Base-by-base conservation (phyloP, 2,329 filamentous ascomycete genomes). In the Venturia oleaginea region DNA sequence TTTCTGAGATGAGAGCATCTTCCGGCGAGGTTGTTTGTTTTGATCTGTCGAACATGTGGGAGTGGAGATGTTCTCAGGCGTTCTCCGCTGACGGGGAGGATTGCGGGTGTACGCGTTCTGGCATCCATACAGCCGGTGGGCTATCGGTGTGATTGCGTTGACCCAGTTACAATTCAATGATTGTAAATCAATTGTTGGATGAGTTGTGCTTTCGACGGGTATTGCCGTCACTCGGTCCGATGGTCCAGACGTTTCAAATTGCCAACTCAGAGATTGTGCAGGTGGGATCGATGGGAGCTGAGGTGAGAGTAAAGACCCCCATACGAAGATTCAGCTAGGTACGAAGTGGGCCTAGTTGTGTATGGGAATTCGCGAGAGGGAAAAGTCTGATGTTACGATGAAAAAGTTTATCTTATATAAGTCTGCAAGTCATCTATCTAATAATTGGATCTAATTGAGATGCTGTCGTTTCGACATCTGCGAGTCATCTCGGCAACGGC, bases 11-110 rank as follows among this genome's bases (percentile, higher is more conserved):
- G n/a, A n/a, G n/a, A n/a, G n/a, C n/a, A 30, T 7, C 22, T 27
- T 65, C 48, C 42, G 42, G 42, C 17, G 42, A 46, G 8, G 42
- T 46, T 46, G 42, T n/a, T n/a, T n/a, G n/a, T n/a, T n/a, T n/a
- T n/a, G n/a, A n/a, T 46, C 42, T 10, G n/a, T 46, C 42, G n/a
- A 22, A 5, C 42, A 4, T 22, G 42, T 46, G 42, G 42, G 42
- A 46, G 42, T 8, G 8, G 17, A 46, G 42, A 19, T 19, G 17
- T 5, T 46, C 8, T 46, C 42, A 46, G 13, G 42, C 6, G 5
- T 46, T 19, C 13, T 19, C 7, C 8, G 17, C n/a, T 46, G 42
- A 10, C 42, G 42, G 17, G 42, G 17, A 22, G 42, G 42, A 8
- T 46, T 46, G 42, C 17, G 42, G 42, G 42, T 46, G n/a, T 46